Evolutionary conservation across 495 filamentous ascomycete species (phyloP).

Genomic region (Podospora conica): DNA sequence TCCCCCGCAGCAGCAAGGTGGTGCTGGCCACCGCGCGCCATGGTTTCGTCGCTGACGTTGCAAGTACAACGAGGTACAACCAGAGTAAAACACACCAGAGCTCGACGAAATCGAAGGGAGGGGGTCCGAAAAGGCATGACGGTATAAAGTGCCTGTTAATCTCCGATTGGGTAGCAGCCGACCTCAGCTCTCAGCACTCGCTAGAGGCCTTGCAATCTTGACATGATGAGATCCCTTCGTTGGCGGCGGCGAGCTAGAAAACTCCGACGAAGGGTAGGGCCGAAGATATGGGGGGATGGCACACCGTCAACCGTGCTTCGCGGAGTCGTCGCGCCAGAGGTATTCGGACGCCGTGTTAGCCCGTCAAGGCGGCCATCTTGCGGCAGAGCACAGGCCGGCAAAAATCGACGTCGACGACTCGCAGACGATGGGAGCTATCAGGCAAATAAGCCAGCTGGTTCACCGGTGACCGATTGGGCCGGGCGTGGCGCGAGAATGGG

Average conservation of each 20-base stretch:
- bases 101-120: neutral
- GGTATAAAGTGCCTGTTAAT: slow-evolving; percentile 16
- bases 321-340: neutral
- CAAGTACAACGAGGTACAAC: neutral
- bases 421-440: neutral
- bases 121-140: slow-evolving; percentile 11
- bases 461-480: neutral
- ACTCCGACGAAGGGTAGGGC: neutral
- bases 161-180: slow-evolving; percentile 20
- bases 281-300: neutral
- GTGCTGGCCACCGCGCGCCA: neutral
- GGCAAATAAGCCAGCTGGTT: neutral
- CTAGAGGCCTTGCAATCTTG: slow-evolving; percentile 12
- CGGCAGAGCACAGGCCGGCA: neutral
- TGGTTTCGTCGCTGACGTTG: neutral
- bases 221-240: neutral
- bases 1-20: neutral
- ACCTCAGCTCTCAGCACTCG: slow-evolving; percentile 3
- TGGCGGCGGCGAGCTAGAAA: neutral
- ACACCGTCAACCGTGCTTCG: neutral
- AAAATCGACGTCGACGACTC: neutral
- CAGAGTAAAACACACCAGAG: neutral
- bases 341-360: neutral
- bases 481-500: neutral
- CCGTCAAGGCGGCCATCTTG: neutral